Evolutionary conservation across 306 rosid species (phyloP), one percentile per base, ranked within the genome.

Genomic region (Vachellia pachyceras): DNA sequence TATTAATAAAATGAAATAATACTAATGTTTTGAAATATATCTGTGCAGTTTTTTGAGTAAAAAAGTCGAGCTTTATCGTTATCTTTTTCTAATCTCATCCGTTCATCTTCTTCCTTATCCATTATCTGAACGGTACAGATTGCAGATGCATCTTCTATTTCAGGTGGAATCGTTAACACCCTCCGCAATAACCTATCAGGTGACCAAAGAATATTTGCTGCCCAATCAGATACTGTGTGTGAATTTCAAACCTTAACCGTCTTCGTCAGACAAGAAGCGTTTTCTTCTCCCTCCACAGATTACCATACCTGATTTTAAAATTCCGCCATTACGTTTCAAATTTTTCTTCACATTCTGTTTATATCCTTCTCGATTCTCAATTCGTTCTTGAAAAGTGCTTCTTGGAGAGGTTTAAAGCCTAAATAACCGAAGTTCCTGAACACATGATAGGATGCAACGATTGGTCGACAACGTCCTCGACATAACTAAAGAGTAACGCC

Each of bases 401-500:
- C 79, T 76, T 46, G 61, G 18, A 69, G 39, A 60, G 72, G 25
- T 49, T 58, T 66, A n/a, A 54, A 13, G 5, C 15, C 40, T 15
- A 35, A 6, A 67, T 66, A 76, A 15, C n/a, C 29, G 18, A 85
- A 75, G 20, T 52, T 82, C 70, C 41, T 57, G 77, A 76, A 63
- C 1, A 29, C 2, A 63, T 13, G 69, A 65, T 57, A 89, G 79
- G 88, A 90, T 93, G 82, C 92, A 90, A 76, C 89, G 89, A 12
- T 80, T 87, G 79, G 94, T 90, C 64, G 98, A 91, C 87, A 84
- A 82, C 69, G 83, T 69, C 72, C 90, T 93, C 64, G 98, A 91
- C 69, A 86, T 93, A 49, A 73, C 89, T 78, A 87, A 93, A 91
- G 98, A 93, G 98, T 93, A 83, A 93, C 96, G 52, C 69, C 29